Conservation (phyloP, 2,329 filamentous ascomycete genomes). For the Zasmidium angulare region DNA sequence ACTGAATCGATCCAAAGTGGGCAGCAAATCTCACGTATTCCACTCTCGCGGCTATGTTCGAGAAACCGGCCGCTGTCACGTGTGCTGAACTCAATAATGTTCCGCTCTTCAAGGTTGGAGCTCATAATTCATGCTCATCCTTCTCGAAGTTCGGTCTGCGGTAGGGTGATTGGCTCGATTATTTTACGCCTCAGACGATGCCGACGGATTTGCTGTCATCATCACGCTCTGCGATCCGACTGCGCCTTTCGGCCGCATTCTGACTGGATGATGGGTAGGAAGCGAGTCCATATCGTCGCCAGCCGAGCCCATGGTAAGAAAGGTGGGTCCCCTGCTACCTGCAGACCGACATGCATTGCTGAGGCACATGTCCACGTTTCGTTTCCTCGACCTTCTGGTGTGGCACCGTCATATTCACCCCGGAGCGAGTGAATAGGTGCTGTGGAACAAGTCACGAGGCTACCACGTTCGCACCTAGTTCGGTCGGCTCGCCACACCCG, state of each 20-base stretch:
- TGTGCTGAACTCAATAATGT: not conserved
- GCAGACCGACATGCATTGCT: not conserved
- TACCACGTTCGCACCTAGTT: not conserved
- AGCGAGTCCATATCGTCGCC: not conserved
- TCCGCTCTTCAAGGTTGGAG: not conserved
- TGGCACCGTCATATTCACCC: no score
- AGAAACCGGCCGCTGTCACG: not conserved
- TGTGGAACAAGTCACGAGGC: not conserved
- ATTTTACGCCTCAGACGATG: not conserved
- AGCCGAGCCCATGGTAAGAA: not conserved
- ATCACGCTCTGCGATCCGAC: not conserved
- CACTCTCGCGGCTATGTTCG: not conserved
- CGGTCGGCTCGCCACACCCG: not conserved
- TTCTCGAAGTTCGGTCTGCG: not conserved
- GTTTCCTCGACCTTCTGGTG: no score
- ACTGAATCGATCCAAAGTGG: not conserved
- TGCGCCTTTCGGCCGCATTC: not conserved
- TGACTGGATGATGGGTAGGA: not conserved
- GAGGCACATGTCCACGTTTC: not conserved
- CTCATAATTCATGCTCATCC: no score
- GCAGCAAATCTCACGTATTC: not conserved
- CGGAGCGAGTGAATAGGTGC: no score
- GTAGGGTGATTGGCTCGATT: not conserved
- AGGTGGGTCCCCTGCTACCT: not conserved
- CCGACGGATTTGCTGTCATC: not conserved